A percentile compares a stretch with the other conserved stretches of the same genome.
Evolutionary conservation across 352 stramenopile species (phyloP).

Genomic region (Blastocystis sp.): DNA sequence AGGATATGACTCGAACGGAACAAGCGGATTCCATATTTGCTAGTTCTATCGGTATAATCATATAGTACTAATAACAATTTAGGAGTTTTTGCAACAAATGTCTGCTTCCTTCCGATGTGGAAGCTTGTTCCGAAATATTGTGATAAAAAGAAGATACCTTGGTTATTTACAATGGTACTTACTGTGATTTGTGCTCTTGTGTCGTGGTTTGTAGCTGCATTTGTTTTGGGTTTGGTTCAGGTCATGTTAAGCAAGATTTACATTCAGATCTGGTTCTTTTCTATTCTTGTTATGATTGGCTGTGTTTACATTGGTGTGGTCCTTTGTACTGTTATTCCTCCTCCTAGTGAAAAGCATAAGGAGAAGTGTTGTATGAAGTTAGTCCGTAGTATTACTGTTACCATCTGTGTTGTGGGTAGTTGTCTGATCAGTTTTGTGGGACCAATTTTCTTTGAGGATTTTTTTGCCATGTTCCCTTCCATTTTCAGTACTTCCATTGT

Average conservation of each 20-base stretch:
- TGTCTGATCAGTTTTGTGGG: not conserved
- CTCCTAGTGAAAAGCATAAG: not conserved
- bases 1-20: not conserved
- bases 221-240: not conserved
- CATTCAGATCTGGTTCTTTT: not conserved
- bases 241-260: not conserved
- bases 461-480: not conserved
- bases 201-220: not conserved
- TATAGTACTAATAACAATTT: not conserved
- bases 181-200: not conserved
- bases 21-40: not conserved
- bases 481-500: constrained; percentile 7
- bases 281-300: not conserved
- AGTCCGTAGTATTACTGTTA: not conserved
- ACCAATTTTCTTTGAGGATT: not conserved
- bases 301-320: not conserved
- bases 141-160: not conserved
- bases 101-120: not conserved
- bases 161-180: not conserved
- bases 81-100: not conserved
- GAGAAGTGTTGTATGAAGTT: constrained; percentile 5
- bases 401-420: not conserved
- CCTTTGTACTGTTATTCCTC: constrained; percentile 2
- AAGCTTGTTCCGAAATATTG: not conserved
- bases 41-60: not conserved